Base-by-base conservation (phyloP, 306 rosid genomes). In the Gastrolobium villosum region DNA sequence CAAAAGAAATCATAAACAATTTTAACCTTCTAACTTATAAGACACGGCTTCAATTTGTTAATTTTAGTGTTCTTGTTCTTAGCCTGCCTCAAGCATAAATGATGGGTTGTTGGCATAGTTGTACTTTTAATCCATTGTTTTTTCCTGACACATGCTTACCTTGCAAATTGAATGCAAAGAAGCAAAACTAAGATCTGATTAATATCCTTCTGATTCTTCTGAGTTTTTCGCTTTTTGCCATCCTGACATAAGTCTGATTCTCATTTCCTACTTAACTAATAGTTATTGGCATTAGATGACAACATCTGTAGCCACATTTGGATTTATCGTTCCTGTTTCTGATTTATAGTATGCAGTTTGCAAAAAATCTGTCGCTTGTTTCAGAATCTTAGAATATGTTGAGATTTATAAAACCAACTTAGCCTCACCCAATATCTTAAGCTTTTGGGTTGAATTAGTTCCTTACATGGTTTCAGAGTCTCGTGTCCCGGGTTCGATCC, bases 241-340 rank as follows among this genome's bases (percentile, higher is more conserved):
- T 13, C 70, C 79, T 63, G 87, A 69, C 75, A 84, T 32, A 5
- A 39, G 48, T 6, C 39, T 44, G 45, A 69, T 54, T 74, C 60
- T 62, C 64, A 75, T 82, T 70, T 76, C 34, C 65, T 40, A 45
- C 32, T 30, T 41, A 14, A 68, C 35, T 45, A 14, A 10, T 20
- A 77, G 36, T 64, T 31, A 36, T 40, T 36, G 20, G 75, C 75
- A 79, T 54, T 61, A 79, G 28, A 72, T 55, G 80, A 65, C 71
- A 69, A 61, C 71, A 79, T 82, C 52, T 48, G 46, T 64, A 13
- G 2, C 39, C 48, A 44, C 72, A 70, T 75, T 75, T 75, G 84
- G 79, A 70, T 36, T 70, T 80, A 66, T 79, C 67, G 79, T 70
- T 70, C 76, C 60, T 79, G 75, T 10, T 63, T 69, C 61, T 75